These are phyloP conservation scores for Schizosaccharomyces osmophilus DNA, from an alignment of 805 yeast genomes.

Conservation along the genomic window DNA sequence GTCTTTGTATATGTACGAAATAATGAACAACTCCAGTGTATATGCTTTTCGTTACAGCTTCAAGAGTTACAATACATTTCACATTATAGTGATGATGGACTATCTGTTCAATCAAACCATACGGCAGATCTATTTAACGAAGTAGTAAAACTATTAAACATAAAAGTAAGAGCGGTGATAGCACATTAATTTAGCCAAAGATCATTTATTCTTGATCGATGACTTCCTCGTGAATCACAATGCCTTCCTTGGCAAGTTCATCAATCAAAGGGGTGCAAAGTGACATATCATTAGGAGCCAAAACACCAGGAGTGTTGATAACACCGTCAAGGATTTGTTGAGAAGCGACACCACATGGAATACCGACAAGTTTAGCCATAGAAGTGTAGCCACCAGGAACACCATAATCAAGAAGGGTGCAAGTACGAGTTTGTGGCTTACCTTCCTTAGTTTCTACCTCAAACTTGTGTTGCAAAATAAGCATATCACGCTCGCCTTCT, in stretches of 20 bases:
- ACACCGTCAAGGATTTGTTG: constrained; percentile 67
- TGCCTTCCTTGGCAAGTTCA: constrained; percentile 68
- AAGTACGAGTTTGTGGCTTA: constrained; percentile 68
- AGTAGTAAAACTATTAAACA: neutral
- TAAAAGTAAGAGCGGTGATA: neutral
- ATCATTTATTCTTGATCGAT: constrained; percentile 3
- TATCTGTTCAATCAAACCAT: no score
- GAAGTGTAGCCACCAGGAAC: constrained; percentile 75
- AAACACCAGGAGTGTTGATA: constrained; percentile 47
- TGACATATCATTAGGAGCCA: constrained; percentile 64
- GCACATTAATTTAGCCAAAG: neutral
- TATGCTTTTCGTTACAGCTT: no score
- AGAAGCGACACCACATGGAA: constrained; percentile 91
- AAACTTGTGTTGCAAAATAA: constrained; percentile 87
- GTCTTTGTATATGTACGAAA: no score
- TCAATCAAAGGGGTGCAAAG: constrained; percentile 78
- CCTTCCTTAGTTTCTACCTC: constrained; percentile 96
- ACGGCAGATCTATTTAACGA: no score
- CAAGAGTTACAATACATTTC: no score
- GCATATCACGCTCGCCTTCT: constrained; percentile 85
- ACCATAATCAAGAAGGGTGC: constrained; percentile 88
- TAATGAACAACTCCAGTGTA: no score
- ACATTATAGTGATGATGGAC: no score
- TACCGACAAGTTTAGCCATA: constrained; percentile 96
- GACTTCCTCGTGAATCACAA: constrained; percentile 73